phyloP scores from a whole-genome alignment of 2,329 filamentous ascomycete species.

The Xylaria sp. region DNA sequence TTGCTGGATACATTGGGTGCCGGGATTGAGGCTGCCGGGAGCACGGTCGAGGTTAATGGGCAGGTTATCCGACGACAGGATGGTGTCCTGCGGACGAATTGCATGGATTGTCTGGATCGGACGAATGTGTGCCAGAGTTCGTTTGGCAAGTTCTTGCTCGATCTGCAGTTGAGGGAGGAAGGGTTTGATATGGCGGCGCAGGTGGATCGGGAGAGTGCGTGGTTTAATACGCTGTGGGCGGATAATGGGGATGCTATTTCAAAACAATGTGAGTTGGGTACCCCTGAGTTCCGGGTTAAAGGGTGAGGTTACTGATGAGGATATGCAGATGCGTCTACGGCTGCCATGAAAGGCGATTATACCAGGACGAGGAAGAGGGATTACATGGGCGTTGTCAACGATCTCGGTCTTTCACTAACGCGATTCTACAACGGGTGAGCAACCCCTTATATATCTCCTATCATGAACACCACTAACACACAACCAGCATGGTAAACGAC shows the following conservation, averaged over 20 bases:
- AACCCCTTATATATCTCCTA: not conserved
- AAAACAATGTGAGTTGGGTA: constrained; percentile 57
- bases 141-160: constrained; percentile 76
- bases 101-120: constrained; percentile 95
- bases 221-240: constrained; percentile 97
- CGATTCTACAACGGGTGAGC: constrained; percentile 62
- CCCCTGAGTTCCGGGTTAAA: not conserved
- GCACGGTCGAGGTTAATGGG: constrained; percentile 55
- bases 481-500: constrained; percentile 83
- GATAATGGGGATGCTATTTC: constrained; percentile 96
- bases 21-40: constrained; percentile 65
- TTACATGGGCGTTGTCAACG: constrained; percentile 84
- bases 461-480: not conserved
- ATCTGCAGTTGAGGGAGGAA: constrained; percentile 69
- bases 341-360: constrained; percentile 93
- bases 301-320: not conserved
- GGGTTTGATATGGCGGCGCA: constrained; percentile 72
- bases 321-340: constrained; percentile 68
- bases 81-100: constrained; percentile 88
- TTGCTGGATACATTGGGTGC: constrained; percentile 65
- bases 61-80: constrained; percentile 49
- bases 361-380: constrained; percentile 87
- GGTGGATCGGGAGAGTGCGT: constrained; percentile 71
- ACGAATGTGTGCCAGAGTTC: constrained; percentile 96
- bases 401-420: constrained; percentile 82